Evolutionary conservation across 2,329 filamentous ascomycete genomes (phyloP).

Genomic region (Fusarium nygamai): DNA sequence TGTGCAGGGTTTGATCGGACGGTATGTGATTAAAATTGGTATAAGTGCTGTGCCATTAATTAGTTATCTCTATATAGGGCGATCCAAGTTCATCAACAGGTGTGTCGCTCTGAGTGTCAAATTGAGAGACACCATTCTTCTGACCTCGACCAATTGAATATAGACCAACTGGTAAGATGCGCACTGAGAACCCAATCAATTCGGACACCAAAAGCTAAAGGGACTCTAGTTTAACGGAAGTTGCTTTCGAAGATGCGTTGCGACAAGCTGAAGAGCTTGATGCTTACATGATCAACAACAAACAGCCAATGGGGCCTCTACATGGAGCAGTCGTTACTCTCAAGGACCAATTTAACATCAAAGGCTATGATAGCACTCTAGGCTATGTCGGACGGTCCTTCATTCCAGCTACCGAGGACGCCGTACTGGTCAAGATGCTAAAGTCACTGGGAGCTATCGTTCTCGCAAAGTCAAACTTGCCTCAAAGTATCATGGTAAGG

Average conservation of each 20-base stretch:
- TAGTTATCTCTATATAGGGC: neutral
- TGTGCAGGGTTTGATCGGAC: neutral
- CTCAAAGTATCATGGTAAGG: neutral
- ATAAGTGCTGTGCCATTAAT: no score
- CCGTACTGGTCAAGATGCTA: neutral
- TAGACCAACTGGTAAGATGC: neutral
- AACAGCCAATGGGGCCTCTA: neutral
- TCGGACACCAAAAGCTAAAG: neutral
- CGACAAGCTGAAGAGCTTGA: neutral
- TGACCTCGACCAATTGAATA: neutral
- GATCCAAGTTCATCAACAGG: neutral
- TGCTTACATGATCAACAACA: neutral
- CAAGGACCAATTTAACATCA: neutral
- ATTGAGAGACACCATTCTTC: neutral
- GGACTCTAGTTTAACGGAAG: neutral
- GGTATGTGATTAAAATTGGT: neutral
- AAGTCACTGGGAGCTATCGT: neutral
- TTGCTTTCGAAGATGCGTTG: neutral
- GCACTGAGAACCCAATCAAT: accelerated
- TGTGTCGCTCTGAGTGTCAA: neutral
- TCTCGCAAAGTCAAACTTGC: neutral
- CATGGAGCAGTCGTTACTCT: neutral
- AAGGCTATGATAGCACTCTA: neutral
- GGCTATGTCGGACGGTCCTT: neutral
- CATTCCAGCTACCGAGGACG: neutral